Evolutionary conservation across 2,329 filamentous ascomycete genomes (phyloP), one percentile per base, ranked within the genome.

Genomic region (Didymella segeticola): DNA sequence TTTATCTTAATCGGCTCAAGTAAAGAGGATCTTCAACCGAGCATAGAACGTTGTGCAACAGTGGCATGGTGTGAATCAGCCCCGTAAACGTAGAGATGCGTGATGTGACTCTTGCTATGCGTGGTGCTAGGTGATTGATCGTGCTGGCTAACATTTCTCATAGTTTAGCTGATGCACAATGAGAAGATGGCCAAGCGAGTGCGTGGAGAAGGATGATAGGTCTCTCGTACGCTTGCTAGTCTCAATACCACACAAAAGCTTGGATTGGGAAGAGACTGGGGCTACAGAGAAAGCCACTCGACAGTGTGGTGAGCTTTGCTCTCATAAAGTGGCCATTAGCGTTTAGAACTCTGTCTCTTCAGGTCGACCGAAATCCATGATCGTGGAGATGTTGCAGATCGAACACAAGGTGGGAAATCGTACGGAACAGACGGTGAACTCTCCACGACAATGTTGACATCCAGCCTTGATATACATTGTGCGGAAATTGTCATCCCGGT

Each of bases 311-410:
- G 6, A 72, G 60, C 45, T 68, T 72, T 6, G 68, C n/a, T n/a
- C n/a, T n/a, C n/a, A n/a, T n/a, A n/a, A n/a, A n/a, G n/a, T 69
- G 2, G 60, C 62, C 4, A 61, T 46, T 78, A 1, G 73, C 73
- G 41, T 72, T 61, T 19, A 79, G 60, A 14, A 80, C 70, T 14
- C 78, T 73, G 1, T 76, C 68, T 11, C 78, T 77, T 11, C 72
- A 73, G 4, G 76, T 75, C 3, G 83, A 68, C 11, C 65, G 70
- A 15, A 65, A 59, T 25, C 78, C 70, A 83, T 63, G 15, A 81
- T 70, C 0, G 81, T 79, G 0, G 80, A 76, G 0, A 79, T 81
- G 55, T 84, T 80, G 39, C 84, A 84, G 26, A 82, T 77, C 36
- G 74, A 72, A 50, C 83, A 83, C 0, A 80, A 69, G 5, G 80